Evolutionary conservation across 148 eudicot species (phyloP).

Genomic region (Amaranthus palmeri): DNA sequence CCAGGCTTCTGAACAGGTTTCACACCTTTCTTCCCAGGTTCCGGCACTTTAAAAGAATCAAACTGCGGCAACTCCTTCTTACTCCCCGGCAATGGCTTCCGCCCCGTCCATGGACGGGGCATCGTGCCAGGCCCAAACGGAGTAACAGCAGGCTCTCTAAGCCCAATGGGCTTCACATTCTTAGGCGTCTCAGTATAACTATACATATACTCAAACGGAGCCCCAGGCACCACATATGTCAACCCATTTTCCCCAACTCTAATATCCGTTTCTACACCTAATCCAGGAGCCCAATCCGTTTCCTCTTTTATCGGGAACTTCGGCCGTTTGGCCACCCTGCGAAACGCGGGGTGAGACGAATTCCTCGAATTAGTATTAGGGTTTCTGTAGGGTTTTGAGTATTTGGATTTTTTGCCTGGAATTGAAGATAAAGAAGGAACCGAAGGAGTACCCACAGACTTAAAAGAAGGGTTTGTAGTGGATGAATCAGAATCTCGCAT

Average conservation of each 20-base stretch:
- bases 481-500: slow-evolving; percentile 24
- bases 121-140: slow-evolving; percentile 81
- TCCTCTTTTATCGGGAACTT: slow-evolving; percentile 23
- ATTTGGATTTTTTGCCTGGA: slow-evolving; percentile 62
- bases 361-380: slow-evolving; percentile 14
- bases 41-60: slow-evolving; percentile 74
- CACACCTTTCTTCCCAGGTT: slow-evolving; percentile 74
- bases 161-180: slow-evolving; percentile 51
- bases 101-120: slow-evolving; percentile 85
- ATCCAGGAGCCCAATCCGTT: slow-evolving; percentile 14
- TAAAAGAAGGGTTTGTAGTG: slow-evolving; percentile 17
- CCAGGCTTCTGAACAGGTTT: slow-evolving; percentile 96
- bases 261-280: slow-evolving; percentile 20
- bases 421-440: slow-evolving; percentile 64
- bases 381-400: slow-evolving; percentile 36
- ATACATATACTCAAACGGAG: slow-evolving; percentile 84
- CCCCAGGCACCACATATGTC: slow-evolving; percentile 59
- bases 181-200: slow-evolving; percentile 93
- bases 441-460: slow-evolving; percentile 68
- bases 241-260: slow-evolving; percentile 61
- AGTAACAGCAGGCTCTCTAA: slow-evolving; percentile 74
- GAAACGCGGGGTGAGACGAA: slow-evolving; percentile 45
- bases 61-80: slow-evolving; percentile 72
- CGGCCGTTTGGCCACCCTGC: slow-evolving; percentile 21
- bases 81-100: slow-evolving; percentile 69